A percentile compares a stretch with the other conserved stretches of the same genome.
Evolutionary conservation across 2,329 filamentous ascomycete genomes (phyloP).

Genomic region (Zasmidium cellare): DNA sequence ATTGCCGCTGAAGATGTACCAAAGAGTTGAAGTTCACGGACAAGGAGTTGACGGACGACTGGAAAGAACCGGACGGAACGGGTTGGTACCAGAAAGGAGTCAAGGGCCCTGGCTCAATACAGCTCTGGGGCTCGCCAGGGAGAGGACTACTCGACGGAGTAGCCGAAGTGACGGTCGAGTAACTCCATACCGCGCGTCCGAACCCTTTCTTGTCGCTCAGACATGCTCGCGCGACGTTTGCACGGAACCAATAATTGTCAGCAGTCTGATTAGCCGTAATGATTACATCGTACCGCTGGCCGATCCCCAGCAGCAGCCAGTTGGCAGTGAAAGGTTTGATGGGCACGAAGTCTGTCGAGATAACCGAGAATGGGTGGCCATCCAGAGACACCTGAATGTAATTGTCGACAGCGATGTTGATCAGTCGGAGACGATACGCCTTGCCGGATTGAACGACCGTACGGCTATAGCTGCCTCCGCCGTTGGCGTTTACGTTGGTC

Average conservation of each 20-base stretch:
- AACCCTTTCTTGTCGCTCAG: conserved; percentile 16
- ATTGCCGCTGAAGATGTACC: conserved; percentile 46
- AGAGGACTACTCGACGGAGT: not conserved
- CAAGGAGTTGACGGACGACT: conserved; percentile 33
- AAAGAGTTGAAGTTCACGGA: conserved; percentile 40
- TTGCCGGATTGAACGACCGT: conserved; percentile 35
- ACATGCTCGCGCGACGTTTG: conserved; percentile 8
- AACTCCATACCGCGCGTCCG: conserved; percentile 1
- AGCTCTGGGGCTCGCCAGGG: conserved; percentile 20
- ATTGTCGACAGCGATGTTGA: conserved; percentile 43
- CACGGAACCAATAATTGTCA: conserved; percentile 37
- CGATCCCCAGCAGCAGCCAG: conserved; percentile 56
- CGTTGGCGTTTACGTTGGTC: conserved; percentile 13
- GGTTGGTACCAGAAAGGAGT: conserved; percentile 34
- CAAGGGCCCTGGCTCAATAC: conserved; percentile 32
- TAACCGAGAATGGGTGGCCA: conserved; percentile 41
- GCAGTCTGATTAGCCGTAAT: conserved; percentile 30
- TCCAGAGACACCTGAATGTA: conserved; percentile 50
- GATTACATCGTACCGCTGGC: conserved; percentile 52
- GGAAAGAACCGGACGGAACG: conserved; percentile 38
- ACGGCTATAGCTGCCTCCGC: conserved; percentile 7
- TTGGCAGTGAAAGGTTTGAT: conserved; percentile 40
- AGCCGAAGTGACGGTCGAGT: not conserved
- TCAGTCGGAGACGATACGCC: conserved; percentile 41
- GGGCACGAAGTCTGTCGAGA: conserved; percentile 43